Conservation (phyloP, 345 rosid species). For the Crucihimalaya himalaica region DNA sequence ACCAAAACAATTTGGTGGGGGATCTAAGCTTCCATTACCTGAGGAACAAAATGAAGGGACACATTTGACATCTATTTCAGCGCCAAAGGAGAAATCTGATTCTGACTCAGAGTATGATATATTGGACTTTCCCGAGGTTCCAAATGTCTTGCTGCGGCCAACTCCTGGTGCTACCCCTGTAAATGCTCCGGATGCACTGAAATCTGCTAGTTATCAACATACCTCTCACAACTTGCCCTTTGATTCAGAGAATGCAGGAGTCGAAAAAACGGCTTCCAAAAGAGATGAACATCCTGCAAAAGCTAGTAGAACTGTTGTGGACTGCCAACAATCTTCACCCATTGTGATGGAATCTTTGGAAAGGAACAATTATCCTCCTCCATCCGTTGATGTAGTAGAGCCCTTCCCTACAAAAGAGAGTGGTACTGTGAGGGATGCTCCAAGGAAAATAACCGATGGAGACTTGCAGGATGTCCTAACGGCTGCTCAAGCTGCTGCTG, state of each 20-base stretch:
- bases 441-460: constrained; percentile 48
- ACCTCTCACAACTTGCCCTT: constrained; percentile 38
- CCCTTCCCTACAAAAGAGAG: constrained; percentile 24
- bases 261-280: constrained; percentile 25
- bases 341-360: constrained; percentile 41
- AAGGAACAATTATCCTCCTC: constrained; percentile 16
- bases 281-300: constrained; percentile 40
- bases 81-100: constrained; percentile 48
- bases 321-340: constrained; percentile 66
- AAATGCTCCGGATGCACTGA: constrained; percentile 42
- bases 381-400: constrained; percentile 16
- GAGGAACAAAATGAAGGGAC: constrained; percentile 61
- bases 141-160: constrained; percentile 53
- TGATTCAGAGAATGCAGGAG: constrained; percentile 39
- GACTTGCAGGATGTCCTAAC: constrained; percentile 83
- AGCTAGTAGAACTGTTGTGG: constrained; percentile 34
- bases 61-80: constrained; percentile 39
- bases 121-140: constrained; percentile 81
- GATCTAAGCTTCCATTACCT: constrained; percentile 71
- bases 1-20: constrained; percentile 70
- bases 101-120: constrained; percentile 57
- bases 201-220: constrained; percentile 35
- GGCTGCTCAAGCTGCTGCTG: constrained; percentile 94
- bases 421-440: constrained; percentile 27
- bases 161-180: constrained; percentile 47